A percentile compares a stretch with the other conserved stretches of the same genome.
Evolutionary conservation across 192 early-diverging fungal genomes (phyloP).

Genomic region (Mycoemilia scoparia): DNA sequence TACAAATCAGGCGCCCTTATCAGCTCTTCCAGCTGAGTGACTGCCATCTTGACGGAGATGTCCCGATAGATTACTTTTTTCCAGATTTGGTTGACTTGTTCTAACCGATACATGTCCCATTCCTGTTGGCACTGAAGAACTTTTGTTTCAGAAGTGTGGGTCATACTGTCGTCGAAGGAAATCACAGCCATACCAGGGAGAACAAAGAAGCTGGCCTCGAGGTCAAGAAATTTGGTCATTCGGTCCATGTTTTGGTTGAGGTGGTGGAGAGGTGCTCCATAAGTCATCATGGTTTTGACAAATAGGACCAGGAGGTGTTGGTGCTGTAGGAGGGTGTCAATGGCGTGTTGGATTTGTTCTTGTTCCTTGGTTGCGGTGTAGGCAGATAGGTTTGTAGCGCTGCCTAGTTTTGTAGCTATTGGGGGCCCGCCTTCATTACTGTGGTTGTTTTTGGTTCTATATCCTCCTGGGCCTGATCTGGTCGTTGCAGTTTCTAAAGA

Average conservation of each 20-base stretch:
- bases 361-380: no score
- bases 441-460: no score
- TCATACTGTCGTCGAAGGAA: constrained; percentile 41
- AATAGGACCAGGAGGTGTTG: constrained; percentile 38
- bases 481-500: no score
- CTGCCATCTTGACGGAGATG: constrained; percentile 34
- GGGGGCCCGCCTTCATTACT: no score
- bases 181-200: constrained; percentile 45
- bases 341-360: no score
- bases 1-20: constrained; percentile 23
- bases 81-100: constrained; percentile 36
- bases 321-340: constrained; percentile 39
- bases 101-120: constrained; percentile 43
- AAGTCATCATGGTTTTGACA: constrained; percentile 42
- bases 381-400: no score
- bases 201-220: constrained; percentile 40
- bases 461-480: no score
- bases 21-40: constrained; percentile 34
- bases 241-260: constrained; percentile 38
- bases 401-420: no score
- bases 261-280: constrained; percentile 42
- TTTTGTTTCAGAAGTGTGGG: constrained; percentile 50
- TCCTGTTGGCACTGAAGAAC: constrained; percentile 36
- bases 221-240: constrained; percentile 30
- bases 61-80: constrained; percentile 35